Evolutionary conservation across 129 eudicot species (phyloP), one percentile per base, ranked within the genome.

Genomic region (Flaveria sonorensis): DNA sequence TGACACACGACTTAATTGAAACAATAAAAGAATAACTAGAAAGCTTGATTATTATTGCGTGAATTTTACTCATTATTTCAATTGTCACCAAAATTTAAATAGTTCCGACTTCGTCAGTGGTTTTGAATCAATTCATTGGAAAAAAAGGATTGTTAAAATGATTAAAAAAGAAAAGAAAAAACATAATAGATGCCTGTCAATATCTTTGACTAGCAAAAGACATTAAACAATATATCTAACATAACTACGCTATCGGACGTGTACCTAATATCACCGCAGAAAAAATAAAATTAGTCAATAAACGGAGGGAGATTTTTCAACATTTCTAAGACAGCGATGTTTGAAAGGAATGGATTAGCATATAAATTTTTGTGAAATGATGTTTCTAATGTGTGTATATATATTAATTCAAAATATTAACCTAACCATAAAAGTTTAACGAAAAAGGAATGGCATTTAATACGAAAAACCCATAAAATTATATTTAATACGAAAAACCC

Each of bases 261-360:
- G 74, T 79, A 79, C 83, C 74, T 64, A 73, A 64, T 72, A 66
- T n/a, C 66, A 43, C 51, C 83, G 65, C 67, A 67, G 20, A 19
- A 9, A 73, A 66, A 65, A 72, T 51, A 23, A 73, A 72, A 40
- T 21, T 52, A 55, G 79, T 65, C 78, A 80, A 79, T 11, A 42
- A 28, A 40, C 69, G 1, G 40, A 20, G 60, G 83, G 73, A 73
- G 40, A 64, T n/a, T 52, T 72, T 64, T 72, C 51, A 73, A 73
- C 67, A 72, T 10, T 51, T 42, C 51, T 42, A 43, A 12, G 79
- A 73, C 26, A 40, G 69, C 30, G 83, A 80, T 30, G 26, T 72
- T 79, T 79, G 6, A 71, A 28, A 26, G 28, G 1, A 28, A 11
- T 39, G 18, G 23, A 59, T 23, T 46, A 62, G 32, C 32, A 70